These are phyloP conservation scores for Hibiscus tridactylites DNA, from an alignment of 345 rosid genomes.

Conservation along the genomic window DNA sequence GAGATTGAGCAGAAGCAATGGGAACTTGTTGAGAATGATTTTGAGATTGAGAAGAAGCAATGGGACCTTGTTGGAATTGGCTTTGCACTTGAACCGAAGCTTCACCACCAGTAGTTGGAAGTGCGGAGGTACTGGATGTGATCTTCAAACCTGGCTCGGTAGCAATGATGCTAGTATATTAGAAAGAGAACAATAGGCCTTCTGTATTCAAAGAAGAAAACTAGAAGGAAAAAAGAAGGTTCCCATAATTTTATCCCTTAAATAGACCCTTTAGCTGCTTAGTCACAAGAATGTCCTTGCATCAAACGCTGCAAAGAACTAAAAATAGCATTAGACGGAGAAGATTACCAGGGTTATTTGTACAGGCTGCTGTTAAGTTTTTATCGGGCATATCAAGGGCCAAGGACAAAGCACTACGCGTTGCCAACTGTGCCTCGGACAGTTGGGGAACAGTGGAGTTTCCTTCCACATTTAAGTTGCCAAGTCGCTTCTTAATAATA, in stretches of 20 bases:
- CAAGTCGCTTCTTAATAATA: conserved; percentile 40
- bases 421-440: conserved; percentile 67
- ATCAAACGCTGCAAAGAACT: neutral
- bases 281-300: neutral
- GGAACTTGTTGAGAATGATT: neutral
- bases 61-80: conserved; percentile 27
- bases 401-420: conserved; percentile 63
- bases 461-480: conserved; percentile 23
- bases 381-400: conserved; percentile 64
- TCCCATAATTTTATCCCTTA: neutral
- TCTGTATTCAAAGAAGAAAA: neutral
- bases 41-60: neutral
- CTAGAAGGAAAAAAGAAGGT: neutral
- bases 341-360: conserved; percentile 29
- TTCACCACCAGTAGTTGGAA: conserved; percentile 27
- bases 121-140: conserved; percentile 19
- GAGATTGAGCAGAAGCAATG: neutral
- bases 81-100: conserved; percentile 33
- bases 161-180: neutral
- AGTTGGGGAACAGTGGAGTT: conserved; percentile 41
- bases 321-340: conserved; percentile 11
- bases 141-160: conserved; percentile 18
- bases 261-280: neutral
- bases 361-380: conserved; percentile 31
- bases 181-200: neutral